Evolutionary conservation across 768 basidiomycete genomes (phyloP), one percentile per base, ranked within the genome.

Genomic region (Agrocybe praecox): DNA sequence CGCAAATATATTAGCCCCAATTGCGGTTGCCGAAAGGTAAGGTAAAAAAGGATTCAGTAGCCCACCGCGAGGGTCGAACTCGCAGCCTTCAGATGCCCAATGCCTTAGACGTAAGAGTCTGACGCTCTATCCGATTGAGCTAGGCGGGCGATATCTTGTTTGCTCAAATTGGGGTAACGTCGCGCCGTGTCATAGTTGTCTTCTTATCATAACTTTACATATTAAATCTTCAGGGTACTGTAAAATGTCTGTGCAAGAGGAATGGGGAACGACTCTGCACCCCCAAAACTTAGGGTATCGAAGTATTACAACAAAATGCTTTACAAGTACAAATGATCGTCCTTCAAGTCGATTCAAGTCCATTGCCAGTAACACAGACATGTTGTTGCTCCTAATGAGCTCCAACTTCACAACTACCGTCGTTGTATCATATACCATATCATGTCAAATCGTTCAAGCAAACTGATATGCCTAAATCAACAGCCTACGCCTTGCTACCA

Each of bases 31-130:
- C 44, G 4, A 15, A 8, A 21, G 19, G n/a, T 19, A 22, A 32
- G 40, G 11, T 12, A 10, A 23, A 36, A 57, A 57, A 52, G 42
- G 23, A 29, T 17, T 26, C 52, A 57, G 7, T 83, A 88, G 86
- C 86, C 86, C 85, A 86, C 83, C 85, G 86, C 86, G 86, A 84
- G 86, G 85, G 81, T 88, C 85, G 86, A 87, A 87, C 86, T 84
- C 86, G 86, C 86, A 87, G 83, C 86, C 85, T 88, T 87, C 84
- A 87, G 86, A 87, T 87, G 56, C 55, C 65, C 44, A 14, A 34
- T 55, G 53, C 58, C 53, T 44, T 24, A 49, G 47, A 45, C 36
- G 26, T 73, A 74, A 73, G 64, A 82, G 80, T 82, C 80, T 80
- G 79, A 82, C 79, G 80, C 80, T 83, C 82, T 82, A 80, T 78